A percentile compares a stretch with the other conserved stretches of the same genome.
phyloP scores from a whole-genome alignment of 106 monocot genomes.

The Apostasia ramifera region DNA sequence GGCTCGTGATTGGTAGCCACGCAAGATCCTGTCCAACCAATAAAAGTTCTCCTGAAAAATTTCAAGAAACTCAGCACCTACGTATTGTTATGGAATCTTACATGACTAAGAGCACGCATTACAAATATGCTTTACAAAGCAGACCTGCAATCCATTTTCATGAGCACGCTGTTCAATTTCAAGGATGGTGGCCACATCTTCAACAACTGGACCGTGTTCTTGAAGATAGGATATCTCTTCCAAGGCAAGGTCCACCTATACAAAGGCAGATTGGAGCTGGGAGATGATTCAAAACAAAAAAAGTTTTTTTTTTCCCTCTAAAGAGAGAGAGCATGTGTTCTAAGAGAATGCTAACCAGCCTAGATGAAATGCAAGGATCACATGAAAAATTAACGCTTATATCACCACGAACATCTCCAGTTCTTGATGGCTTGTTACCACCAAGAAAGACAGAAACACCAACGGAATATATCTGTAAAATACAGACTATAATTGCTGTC shows the following conservation, averaged over 20 bases:
- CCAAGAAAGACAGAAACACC: constrained; percentile 92
- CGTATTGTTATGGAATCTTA: neutral
- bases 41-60: constrained; percentile 87
- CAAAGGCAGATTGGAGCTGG: constrained; percentile 2
- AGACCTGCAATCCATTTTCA: constrained; percentile 97
- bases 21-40: constrained; percentile 91
- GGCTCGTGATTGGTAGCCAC: constrained; percentile 84
- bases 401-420: constrained; percentile 90
- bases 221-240: constrained; percentile 90
- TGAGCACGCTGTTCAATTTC: constrained; percentile 99
- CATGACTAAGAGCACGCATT: neutral
- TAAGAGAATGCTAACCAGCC: constrained; percentile 54
- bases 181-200: constrained; percentile 78
- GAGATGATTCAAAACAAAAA: constrained; percentile 1
- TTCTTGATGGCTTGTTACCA: constrained; percentile 98
- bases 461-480: constrained; percentile 66
- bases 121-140: constrained; percentile 2
- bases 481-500: too few species aligned
- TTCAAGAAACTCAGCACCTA: constrained; percentile 7
- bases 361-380: constrained; percentile 86
- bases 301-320: neutral
- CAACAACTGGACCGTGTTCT: constrained; percentile 60
- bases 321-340: too few species aligned
- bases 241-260: constrained; percentile 84
- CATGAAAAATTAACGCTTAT: constrained; percentile 96